phyloP scores from a whole-genome alignment of 768 basidiomycete genomes.

The Dioszegia hungarica region DNA sequence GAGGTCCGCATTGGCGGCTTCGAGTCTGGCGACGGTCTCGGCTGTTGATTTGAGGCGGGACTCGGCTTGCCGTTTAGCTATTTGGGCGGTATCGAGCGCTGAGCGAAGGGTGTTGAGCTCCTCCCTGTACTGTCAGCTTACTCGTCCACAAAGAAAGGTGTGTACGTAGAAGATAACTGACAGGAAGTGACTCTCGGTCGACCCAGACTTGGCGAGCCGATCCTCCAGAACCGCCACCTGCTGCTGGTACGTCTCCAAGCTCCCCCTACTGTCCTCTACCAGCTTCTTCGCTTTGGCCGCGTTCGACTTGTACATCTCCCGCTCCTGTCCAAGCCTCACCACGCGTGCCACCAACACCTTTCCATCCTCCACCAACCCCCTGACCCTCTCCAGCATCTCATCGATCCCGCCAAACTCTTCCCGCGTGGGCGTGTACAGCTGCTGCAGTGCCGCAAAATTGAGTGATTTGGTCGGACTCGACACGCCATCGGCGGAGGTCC shows the following conservation, averaged over 20 bases:
- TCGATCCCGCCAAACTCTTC: constrained; percentile 64
- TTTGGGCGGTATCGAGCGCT: constrained; percentile 26
- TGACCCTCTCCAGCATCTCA: constrained; percentile 70
- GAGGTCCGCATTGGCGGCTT: constrained; percentile 71
- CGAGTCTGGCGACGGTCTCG: constrained; percentile 67
- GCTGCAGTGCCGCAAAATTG: constrained; percentile 79
- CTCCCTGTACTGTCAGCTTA: constrained; percentile 20
- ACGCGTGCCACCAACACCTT: constrained; percentile 75
- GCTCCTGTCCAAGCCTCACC: constrained; percentile 77
- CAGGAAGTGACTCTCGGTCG: constrained; percentile 40
- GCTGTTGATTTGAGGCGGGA: constrained; percentile 59
- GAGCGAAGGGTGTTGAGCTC: constrained; percentile 42
- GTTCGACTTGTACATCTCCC: constrained; percentile 85
- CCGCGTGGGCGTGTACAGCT: constrained; percentile 59
- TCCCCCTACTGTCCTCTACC: constrained; percentile 71
- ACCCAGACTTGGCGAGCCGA: constrained; percentile 34
- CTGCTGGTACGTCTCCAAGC: constrained; percentile 83
- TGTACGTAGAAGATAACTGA: constrained; percentile 1
- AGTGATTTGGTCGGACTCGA: constrained; percentile 60
- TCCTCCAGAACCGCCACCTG: constrained; percentile 48
- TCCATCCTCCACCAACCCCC: constrained; percentile 77
- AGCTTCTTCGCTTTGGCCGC: constrained; percentile 87
- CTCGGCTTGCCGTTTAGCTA: constrained; percentile 37
- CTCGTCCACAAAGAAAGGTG: no score
- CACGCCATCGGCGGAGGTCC: constrained; percentile 38